Evolutionary conservation across 805 yeast genomes (phyloP).

Genomic region (Allodekkera sacchari): DNA sequence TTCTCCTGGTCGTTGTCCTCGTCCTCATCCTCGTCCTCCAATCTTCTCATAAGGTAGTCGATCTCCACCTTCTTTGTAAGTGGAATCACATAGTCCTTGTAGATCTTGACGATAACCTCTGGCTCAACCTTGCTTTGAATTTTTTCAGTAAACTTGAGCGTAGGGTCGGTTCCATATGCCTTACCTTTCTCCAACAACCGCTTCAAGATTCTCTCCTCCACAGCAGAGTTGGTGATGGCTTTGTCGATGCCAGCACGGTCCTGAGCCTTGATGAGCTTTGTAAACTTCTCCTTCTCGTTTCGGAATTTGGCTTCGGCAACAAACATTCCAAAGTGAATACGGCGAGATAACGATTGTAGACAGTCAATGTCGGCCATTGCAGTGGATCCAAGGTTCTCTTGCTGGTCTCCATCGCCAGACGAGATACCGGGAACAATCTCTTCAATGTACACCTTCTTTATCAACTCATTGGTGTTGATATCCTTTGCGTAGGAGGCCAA

Average conservation of each 20-base stretch:
- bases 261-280: conserved; percentile 50
- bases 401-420: conserved; percentile 60
- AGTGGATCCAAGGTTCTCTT: conserved; percentile 83
- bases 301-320: conserved; percentile 94
- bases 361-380: conserved; percentile 79
- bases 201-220: conserved; percentile 74
- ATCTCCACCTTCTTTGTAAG: conserved; percentile 93
- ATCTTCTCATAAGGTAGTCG: conserved; percentile 76
- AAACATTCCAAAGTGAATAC: conserved; percentile 95
- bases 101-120: conserved; percentile 72
- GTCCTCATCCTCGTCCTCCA: conserved; percentile 52
- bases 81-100: conserved; percentile 85
- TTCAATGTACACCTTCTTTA: conserved; percentile 58
- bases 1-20: too few species aligned
- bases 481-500: conserved; percentile 69
- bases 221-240: conserved; percentile 80
- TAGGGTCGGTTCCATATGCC: conserved; percentile 84
- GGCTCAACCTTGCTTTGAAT: conserved; percentile 72
- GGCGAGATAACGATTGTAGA: conserved; percentile 78
- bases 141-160: conserved; percentile 58
- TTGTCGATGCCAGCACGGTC: conserved; percentile 69
- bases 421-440: conserved; percentile 72
- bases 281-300: conserved; percentile 55
- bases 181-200: conserved; percentile 75
- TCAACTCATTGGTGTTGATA: conserved; percentile 65